Conservation (phyloP, 768 basidiomycete genomes). For the Serendipita vermifera region DNA sequence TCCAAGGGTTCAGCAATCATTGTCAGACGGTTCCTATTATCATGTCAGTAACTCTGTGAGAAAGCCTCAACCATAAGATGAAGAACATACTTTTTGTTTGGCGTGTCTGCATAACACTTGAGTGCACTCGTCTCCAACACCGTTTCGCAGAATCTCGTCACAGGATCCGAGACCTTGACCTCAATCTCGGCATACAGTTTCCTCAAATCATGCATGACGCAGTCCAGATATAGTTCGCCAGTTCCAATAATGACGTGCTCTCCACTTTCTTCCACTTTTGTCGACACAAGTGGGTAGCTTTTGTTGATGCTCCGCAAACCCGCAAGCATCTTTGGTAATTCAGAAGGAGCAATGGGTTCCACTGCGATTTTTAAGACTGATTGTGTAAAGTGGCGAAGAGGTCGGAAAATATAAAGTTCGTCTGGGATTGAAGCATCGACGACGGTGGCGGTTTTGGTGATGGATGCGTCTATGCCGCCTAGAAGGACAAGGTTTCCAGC, state of each 20-base stretch:
- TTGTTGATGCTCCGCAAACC: constrained; percentile 96
- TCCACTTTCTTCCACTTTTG: constrained; percentile 96
- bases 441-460: constrained; percentile 89
- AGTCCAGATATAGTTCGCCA: constrained; percentile 93
- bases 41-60: constrained; percentile 27
- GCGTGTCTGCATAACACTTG: constrained; percentile 98
- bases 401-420: constrained; percentile 88
- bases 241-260: constrained; percentile 96
- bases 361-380: constrained; percentile 97
- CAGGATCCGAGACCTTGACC: constrained; percentile 99
- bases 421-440: constrained; percentile 60
- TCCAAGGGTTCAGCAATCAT: constrained; percentile 99
- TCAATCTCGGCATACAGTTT: constrained; percentile 93
- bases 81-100: constrained; percentile 85
- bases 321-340: constrained; percentile 96
- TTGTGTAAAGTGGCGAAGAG: constrained; percentile 92
- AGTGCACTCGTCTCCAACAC: constrained; percentile 94
- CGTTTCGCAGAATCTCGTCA: constrained; percentile 96
- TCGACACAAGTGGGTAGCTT: constrained; percentile 84
- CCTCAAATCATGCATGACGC: constrained; percentile 90
- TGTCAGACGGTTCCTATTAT: constrained; percentile 80
- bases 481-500: constrained; percentile 90
- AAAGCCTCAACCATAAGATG: background rate
- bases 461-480: constrained; percentile 85
- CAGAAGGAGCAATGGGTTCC: constrained; percentile 93